A percentile compares a stretch with the other conserved stretches of the same genome.
Evolutionary conservation across 129 eudicot genomes (phyloP).

Genomic region (Chrysanthemum makinoi): DNA sequence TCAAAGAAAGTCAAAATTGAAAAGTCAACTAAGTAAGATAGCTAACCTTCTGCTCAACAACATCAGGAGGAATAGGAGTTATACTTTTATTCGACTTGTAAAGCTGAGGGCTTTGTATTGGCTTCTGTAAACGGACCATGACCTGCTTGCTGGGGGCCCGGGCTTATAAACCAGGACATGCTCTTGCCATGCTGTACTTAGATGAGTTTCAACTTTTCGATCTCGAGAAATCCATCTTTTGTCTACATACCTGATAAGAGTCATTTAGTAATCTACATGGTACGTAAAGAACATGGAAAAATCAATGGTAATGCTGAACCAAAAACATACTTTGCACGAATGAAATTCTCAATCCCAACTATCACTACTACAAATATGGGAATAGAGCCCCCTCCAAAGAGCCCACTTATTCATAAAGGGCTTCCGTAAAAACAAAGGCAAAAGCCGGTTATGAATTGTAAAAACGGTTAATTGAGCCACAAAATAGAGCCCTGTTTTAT

Average conservation of each 20-base stretch:
- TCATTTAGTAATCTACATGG: conserved; percentile 1
- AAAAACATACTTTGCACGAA: conserved; percentile 54
- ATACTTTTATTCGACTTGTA: conserved; percentile 16
- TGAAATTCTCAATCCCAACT: conserved; percentile 65
- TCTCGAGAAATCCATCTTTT: conserved; percentile 62
- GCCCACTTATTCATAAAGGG: no score
- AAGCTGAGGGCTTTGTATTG: conserved; percentile 31
- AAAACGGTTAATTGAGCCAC: no score
- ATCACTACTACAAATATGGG: no score
- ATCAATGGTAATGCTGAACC: neutral
- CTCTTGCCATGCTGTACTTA: conserved; percentile 35
- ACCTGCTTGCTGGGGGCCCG: conserved; percentile 21
- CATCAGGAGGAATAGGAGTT: conserved; percentile 36
- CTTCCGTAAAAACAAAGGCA: no score
- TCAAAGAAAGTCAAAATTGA: neutral
- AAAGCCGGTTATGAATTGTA: no score
- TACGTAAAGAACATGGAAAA: neutral
- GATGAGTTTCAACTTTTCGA: conserved; percentile 36
- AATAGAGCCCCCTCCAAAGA: no score
- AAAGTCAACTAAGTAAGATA: conserved; percentile 2
- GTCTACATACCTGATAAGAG: conserved; percentile 49
- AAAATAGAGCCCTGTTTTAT: no score
- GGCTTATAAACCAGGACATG: conserved; percentile 25
- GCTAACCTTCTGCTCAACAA: conserved; percentile 30
- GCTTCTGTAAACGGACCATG: conserved; percentile 27